Percentiles rank a stretch among this genome's conserved stretches.
Evolutionary conservation across 495 filamentous ascomycete species (phyloP).

Genomic region (Penicillium mononematosum): DNA sequence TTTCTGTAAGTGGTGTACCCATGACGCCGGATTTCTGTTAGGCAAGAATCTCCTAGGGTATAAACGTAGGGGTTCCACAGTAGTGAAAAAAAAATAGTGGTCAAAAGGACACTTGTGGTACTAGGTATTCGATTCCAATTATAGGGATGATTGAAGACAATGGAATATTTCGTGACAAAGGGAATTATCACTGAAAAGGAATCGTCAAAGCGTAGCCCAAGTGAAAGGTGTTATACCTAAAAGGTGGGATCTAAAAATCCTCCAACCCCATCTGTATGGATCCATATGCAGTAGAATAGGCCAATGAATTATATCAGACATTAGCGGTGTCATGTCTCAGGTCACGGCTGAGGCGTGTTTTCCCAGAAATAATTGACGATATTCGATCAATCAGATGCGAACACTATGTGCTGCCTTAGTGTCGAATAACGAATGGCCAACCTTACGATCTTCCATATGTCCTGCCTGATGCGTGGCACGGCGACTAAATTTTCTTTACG

Average conservation of each 20-base stretch:
- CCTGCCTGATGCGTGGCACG: conserved; percentile 12
- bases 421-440: conserved; percentile 10
- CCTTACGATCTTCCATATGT: conserved; percentile 9
- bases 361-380: conserved; percentile 13
- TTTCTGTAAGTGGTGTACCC: conserved; percentile 41
- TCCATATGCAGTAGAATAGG: conserved; percentile 7
- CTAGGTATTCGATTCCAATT: conserved; percentile 5
- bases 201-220: conserved; percentile 6
- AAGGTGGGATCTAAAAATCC: conserved; percentile 13
- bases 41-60: background rate
- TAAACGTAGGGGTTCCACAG: background rate
- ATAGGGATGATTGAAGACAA: conserved; percentile 3
- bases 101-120: background rate
- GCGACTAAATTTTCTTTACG: conserved; percentile 1
- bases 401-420: conserved; percentile 22
- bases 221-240: conserved; percentile 3
- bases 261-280: background rate
- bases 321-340: conserved; percentile 29
- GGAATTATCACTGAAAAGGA: background rate
- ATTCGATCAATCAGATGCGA: conserved; percentile 31
- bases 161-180: conserved; percentile 8
- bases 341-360: conserved; percentile 19
- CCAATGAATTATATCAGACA: conserved; percentile 18
- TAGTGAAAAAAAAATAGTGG: background rate
- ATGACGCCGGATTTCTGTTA: conserved; percentile 18